These are phyloP conservation scores for Scopulariopsis brevicaulis DNA, from an alignment of 2,329 filamentous ascomycete genomes.

Conservation along the genomic window DNA sequence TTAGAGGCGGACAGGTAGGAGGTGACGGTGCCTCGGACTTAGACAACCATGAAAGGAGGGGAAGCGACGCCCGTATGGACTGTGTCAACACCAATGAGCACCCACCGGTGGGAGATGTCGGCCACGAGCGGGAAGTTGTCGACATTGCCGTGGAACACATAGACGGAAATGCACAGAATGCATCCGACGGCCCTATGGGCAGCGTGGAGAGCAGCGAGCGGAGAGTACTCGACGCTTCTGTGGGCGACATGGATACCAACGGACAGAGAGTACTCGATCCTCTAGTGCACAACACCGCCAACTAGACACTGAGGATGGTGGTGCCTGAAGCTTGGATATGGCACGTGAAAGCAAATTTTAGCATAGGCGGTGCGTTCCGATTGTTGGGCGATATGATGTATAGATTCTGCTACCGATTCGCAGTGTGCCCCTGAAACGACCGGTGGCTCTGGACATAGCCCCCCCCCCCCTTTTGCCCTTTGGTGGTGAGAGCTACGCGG, in stretches of 20 bases:
- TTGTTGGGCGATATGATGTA: neutral
- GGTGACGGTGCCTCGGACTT: neutral
- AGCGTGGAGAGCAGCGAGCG: neutral
- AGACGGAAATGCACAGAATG: neutral
- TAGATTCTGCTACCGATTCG: neutral
- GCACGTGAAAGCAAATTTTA: neutral
- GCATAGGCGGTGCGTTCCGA: neutral
- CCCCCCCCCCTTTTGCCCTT: neutral
- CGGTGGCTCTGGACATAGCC: neutral
- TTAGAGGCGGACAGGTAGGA: constrained; percentile 8
- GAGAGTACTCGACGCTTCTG: neutral
- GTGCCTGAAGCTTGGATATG: neutral
- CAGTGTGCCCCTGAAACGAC: neutral
- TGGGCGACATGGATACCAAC: neutral
- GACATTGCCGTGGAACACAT: too few relatives aligned
- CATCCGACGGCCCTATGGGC: neutral
- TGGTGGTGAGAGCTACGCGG: neutral
- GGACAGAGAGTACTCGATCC: neutral
- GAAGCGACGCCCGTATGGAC: neutral
- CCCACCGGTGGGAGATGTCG: neutral
- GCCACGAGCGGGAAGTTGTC: neutral
- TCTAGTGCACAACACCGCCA: neutral
- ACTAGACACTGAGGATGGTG: neutral
- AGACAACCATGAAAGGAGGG: neutral
- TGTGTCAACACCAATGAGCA: neutral